Percentiles rank a stretch among this genome's conserved stretches.
Conservation (phyloP, 106 monocot species). For the Dioscorea dumetorum region DNA sequence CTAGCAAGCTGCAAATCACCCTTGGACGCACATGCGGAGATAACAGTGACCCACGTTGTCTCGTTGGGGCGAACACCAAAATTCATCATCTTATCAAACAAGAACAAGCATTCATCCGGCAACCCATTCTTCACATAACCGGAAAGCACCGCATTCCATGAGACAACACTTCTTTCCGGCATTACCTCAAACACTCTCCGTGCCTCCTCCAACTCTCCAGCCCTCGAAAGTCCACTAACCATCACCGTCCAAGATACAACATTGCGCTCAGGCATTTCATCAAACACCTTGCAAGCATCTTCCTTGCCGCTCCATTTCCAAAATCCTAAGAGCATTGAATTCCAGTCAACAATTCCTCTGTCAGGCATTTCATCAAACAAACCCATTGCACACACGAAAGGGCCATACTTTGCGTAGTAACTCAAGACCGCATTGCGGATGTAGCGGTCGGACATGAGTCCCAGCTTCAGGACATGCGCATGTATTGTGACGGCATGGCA, state of each 20-base stretch:
- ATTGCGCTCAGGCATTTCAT: constrained; percentile 17
- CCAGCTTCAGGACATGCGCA: constrained; percentile 16
- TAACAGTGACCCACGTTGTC: constrained; percentile 25
- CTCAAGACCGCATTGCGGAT: constrained; percentile 26
- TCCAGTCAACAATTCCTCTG: constrained; percentile 18
- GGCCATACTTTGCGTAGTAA: constrained; percentile 13
- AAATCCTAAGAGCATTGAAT: constrained; percentile 21
- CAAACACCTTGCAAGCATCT: constrained; percentile 14
- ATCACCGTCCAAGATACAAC: constrained; percentile 33
- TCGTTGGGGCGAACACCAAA: constrained; percentile 17
- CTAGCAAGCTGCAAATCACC: constrained; percentile 18
- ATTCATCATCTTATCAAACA: constrained; percentile 16
- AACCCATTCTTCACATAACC: constrained; percentile 26
- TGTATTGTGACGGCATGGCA: constrained; percentile 1
- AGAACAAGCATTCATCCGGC: constrained; percentile 7
- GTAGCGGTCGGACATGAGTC: constrained; percentile 11
- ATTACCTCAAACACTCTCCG: constrained; percentile 18
- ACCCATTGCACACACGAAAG: neutral
- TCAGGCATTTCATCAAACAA: constrained; percentile 23
- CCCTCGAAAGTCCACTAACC: constrained; percentile 21
- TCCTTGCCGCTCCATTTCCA: constrained; percentile 17
- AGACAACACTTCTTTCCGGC: constrained; percentile 28
- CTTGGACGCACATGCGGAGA: constrained; percentile 20
- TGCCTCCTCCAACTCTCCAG: constrained; percentile 19
- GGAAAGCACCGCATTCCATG: constrained; percentile 37